These are phyloP conservation scores for Hibiscus trionum DNA, from an alignment of 345 rosid genomes.

Conservation along the genomic window DNA sequence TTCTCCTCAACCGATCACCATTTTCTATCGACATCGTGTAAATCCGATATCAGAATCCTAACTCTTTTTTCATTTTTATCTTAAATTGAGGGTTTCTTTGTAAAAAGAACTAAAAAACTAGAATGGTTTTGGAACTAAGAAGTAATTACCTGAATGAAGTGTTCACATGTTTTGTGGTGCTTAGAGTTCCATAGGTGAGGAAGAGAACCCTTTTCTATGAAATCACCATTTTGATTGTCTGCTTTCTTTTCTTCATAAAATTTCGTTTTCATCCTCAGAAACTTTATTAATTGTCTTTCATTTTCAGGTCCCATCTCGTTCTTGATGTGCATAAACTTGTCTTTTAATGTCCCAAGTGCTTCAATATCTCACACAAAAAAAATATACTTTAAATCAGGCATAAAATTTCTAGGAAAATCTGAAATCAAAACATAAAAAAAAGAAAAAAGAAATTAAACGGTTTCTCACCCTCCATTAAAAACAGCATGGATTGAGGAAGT, in stretches of 20 bases:
- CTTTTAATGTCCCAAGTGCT: conserved; percentile 19
- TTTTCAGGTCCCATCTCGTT: conserved; percentile 1
- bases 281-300: not conserved
- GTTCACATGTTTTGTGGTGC: not conserved
- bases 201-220: not conserved
- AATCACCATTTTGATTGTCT: not conserved
- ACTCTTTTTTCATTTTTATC: too few relatives aligned
- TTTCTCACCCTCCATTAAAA: conserved; percentile 18
- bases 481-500: conserved; percentile 20
- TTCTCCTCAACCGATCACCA: too few relatives aligned
- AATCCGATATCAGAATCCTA: too few relatives aligned
- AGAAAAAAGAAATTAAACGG: not conserved
- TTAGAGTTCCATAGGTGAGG: not conserved
- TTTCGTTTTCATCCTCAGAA: conserved; percentile 7
- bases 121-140: too few relatives aligned
- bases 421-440: not conserved
- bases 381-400: not conserved
- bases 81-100: too few relatives aligned
- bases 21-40: too few relatives aligned
- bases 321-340: conserved; percentile 11
- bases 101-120: too few relatives aligned
- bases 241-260: not conserved
- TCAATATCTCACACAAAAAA: not conserved
- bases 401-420: not conserved
- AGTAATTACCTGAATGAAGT: not conserved